phyloP scores from a whole-genome alignment of 768 basidiomycete genomes.

The Daedaleopsis nitida region DNA sequence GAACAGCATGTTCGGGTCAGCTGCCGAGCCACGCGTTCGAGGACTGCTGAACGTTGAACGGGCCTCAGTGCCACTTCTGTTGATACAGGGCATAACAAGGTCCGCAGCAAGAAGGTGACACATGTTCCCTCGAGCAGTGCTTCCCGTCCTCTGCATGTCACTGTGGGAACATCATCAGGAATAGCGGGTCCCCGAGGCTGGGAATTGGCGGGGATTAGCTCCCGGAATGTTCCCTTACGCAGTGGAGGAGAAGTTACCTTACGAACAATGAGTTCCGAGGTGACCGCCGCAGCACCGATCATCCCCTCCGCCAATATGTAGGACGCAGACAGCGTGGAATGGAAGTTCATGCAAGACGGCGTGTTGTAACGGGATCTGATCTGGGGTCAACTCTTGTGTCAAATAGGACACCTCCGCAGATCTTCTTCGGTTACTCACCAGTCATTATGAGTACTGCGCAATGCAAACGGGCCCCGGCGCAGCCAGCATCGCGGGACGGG shows the following conservation, averaged over 20 bases:
- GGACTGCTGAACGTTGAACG: not conserved
- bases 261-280: not conserved
- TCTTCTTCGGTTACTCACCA: not conserved
- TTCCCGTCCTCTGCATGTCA: not conserved
- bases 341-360: not conserved
- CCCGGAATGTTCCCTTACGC: not conserved
- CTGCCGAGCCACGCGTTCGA: constrained; percentile 13
- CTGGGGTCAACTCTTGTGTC: not conserved
- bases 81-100: constrained; percentile 3
- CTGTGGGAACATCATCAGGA: constrained; percentile 16
- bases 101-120: constrained; percentile 12
- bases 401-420: not conserved
- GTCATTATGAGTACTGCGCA: no score
- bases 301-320: not conserved
- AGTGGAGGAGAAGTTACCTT: not conserved
- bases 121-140: constrained; percentile 1
- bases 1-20: not conserved
- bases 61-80: not conserved
- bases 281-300: not conserved
- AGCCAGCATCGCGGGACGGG: no score
- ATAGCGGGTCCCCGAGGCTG: constrained; percentile 16
- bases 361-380: not conserved
- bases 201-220: not conserved
- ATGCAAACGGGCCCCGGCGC: no score
- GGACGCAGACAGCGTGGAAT: not conserved